Percentiles rank a stretch among this genome's conserved stretches.
Conservation (phyloP, 352 stramenopile genomes). For the Sclerospora graminicola region DNA sequence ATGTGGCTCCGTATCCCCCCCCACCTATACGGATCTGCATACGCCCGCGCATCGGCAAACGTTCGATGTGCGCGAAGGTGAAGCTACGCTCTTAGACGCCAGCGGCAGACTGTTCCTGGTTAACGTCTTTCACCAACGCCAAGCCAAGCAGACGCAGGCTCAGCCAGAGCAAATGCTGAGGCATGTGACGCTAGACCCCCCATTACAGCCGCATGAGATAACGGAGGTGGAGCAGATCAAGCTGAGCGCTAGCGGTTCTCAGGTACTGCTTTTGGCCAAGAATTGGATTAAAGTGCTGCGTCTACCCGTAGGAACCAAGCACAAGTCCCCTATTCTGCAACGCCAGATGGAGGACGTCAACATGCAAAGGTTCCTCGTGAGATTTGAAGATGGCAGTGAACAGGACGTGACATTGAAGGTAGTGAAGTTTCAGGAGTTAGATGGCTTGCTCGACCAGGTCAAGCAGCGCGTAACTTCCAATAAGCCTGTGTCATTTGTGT, state of each 20-base stretch:
- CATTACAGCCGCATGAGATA: slow-evolving; percentile 33
- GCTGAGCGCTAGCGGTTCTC: slow-evolving; percentile 42
- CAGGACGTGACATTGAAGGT: slow-evolving; percentile 11
- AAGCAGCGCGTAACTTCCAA: slow-evolving; percentile 9
- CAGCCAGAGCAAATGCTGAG: slow-evolving; percentile 17
- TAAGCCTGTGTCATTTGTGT: slow-evolving; percentile 35
- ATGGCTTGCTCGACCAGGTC: slow-evolving; percentile 25
- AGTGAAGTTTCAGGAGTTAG: slow-evolving; percentile 11
- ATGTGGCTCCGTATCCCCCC: slow-evolving; percentile 42
- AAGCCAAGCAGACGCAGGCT: slow-evolving; percentile 6
- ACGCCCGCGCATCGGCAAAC: slow-evolving; percentile 47
- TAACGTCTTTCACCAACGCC: slow-evolving; percentile 35
- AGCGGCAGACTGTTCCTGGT: slow-evolving; percentile 40
- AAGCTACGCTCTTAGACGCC: slow-evolving; percentile 37
- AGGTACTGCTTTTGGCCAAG: slow-evolving; percentile 43
- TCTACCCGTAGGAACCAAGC: slow-evolving; percentile 23
- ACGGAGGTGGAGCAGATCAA: slow-evolving; percentile 46
- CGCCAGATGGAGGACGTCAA: slow-evolving; percentile 4
- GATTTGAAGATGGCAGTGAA: slow-evolving; percentile 38
- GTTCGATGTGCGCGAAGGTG: slow-evolving; percentile 54
- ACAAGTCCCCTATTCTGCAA: slow-evolving; percentile 10
- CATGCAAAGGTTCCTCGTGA: slow-evolving; percentile 32
- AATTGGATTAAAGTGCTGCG: slow-evolving; percentile 51
- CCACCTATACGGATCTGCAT: slow-evolving; percentile 39
- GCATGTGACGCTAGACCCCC: slow-evolving; percentile 53